Percentiles rank a stretch among this genome's conserved stretches.
Conservation (phyloP, 2,329 filamentous ascomycete genomes). For the Cytospora schulzeri region DNA sequence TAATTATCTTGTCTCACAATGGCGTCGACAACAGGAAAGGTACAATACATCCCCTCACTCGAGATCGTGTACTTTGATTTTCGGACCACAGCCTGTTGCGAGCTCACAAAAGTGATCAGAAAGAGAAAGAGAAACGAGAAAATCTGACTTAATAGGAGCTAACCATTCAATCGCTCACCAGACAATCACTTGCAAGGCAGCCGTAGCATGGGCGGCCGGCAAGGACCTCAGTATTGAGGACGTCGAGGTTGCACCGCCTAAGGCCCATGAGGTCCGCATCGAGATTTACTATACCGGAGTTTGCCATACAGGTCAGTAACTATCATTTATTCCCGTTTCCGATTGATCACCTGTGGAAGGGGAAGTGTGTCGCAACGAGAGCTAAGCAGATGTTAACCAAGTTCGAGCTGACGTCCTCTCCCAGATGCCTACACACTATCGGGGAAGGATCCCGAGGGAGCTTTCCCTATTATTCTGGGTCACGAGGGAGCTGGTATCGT, state of each 20-base stretch:
- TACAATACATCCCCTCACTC: neutral
- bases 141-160: neutral
- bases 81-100: neutral
- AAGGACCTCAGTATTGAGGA: conserved; percentile 89
- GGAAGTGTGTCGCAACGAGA: neutral
- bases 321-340: conserved; percentile 25
- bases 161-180: conserved; percentile 3
- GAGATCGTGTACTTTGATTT: neutral
- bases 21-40: conserved; percentile 28
- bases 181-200: conserved; percentile 62
- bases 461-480: conserved; percentile 84
- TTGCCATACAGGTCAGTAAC: conserved; percentile 73
- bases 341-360: too few species aligned
- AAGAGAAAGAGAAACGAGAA: neutral
- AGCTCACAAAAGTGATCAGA: too few species aligned
- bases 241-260: conserved; percentile 86
- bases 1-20: neutral
- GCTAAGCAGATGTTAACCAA: neutral
- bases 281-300: conserved; percentile 97
- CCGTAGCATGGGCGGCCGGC: conserved; percentile 95
- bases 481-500: conserved; percentile 92
- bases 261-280: conserved; percentile 93
- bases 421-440: conserved; percentile 90
- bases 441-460: conserved; percentile 95
- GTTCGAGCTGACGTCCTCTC: conserved; percentile 20